Base-by-base conservation (phyloP, 371 early-diverging fungal species). In the Mucor mucedo region DNA sequence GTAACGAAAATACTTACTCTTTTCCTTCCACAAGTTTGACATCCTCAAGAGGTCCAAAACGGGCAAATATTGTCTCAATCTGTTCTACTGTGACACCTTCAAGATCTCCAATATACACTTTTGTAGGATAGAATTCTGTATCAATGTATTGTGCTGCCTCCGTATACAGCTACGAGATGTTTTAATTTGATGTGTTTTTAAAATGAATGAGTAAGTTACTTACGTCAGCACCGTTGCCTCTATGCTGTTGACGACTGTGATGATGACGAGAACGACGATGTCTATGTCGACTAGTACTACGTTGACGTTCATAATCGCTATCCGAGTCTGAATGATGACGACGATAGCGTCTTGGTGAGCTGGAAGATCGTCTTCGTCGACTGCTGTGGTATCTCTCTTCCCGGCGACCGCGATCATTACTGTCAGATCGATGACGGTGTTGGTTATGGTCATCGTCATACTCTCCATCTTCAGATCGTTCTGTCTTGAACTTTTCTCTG, bases 361-460 rank as follows among this genome's bases (percentile, higher is more conserved):
- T 21, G 10, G 66, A 71, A 16, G 73, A 71, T 28, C 58, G 63
- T 39, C 72, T 55, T 14, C 62, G 66, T 14, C 62, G 60, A 35
- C 62, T 63, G 38, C 66, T 45, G 8, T 58, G 44, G 29, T 60
- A 39, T 62, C 55, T 63, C n/a, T 64, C 52, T 30, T 65, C 61
- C 30, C 60, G 29, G 52, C 55, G 53, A 7, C 62, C 67, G 10
- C 53, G 62, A 53, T 66, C 63, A 30, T 50, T 50, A 13, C 66
- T 67, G 11, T 58, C 70, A 29, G 65, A 65, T 61, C 89, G 21
- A 21, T 21, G 21, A 21, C 21, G 21, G 21, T 21, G 21, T 21
- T 21, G 21, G 21, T 21, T 87, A 75, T 95, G 94, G 71, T 94
- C 93, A 42, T 87, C 94, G 68, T 95, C 93, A 41, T 88, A 83